Percentiles rank a stretch among this genome's conserved stretches.
phyloP scores from a whole-genome alignment of 202 grass and related monocot genomes.

The Cymbopogon flexuosus region DNA sequence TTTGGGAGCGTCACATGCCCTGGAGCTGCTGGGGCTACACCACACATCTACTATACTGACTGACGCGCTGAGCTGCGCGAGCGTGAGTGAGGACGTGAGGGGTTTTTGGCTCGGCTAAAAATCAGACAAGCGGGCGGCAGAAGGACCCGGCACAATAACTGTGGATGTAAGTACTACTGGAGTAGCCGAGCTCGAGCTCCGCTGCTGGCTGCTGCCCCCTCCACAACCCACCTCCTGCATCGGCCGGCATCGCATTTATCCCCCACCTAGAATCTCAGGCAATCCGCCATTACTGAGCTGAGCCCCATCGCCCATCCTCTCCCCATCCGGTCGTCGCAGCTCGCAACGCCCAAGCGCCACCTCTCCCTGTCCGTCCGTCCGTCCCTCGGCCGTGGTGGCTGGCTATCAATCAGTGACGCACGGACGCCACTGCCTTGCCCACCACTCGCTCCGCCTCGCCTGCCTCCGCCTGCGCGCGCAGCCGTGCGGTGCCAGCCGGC shows the following conservation, averaged over 20 bases:
- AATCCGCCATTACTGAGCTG: conserved; percentile 27
- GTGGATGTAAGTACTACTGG: not conserved
- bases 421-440: too few species aligned
- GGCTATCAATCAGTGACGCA: not conserved
- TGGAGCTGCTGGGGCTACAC: too few species aligned
- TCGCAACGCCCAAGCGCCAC: conserved; percentile 4
- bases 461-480: not conserved
- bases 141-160: conserved; percentile 14
- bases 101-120: not conserved
- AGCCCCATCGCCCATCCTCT: not conserved
- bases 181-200: not conserved
- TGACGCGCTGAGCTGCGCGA: not conserved
- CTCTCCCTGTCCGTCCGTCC: not conserved
- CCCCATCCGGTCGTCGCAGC: not conserved
- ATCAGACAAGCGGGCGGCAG: not conserved
- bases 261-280: conserved; percentile 40
- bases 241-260: conserved; percentile 25
- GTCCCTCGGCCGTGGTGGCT: too few species aligned
- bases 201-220: too few species aligned
- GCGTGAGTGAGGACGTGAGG: not conserved
- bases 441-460: not conserved
- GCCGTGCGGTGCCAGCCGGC: too few species aligned
- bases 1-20: too few species aligned
- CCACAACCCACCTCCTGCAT: not conserved
- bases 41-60: too few species aligned